These are phyloP conservation scores for Amoeboaphelidium occidentale DNA, from an alignment of 371 early-diverging fungal genomes.

Conservation along the genomic window DNA sequence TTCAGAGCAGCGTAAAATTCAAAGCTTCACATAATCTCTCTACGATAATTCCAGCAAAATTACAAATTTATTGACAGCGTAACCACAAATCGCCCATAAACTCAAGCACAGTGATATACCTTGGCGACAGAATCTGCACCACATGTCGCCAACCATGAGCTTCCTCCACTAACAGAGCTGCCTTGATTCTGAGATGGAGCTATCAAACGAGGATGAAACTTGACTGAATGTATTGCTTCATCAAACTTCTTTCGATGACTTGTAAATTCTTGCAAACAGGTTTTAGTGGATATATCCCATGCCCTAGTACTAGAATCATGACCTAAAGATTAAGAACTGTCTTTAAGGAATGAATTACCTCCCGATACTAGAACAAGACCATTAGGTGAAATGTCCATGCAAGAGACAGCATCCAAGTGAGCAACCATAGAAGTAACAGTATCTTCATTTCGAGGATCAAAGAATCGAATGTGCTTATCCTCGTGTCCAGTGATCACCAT, in stretches of 20 bases:
- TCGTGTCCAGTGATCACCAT: constrained; percentile 49
- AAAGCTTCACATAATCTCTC: no score
- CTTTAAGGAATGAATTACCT: constrained; percentile 17
- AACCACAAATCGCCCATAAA: no score
- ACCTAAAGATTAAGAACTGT: constrained; percentile 13
- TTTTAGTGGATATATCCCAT: constrained; percentile 44
- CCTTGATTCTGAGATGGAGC: no score
- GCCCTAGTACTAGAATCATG: constrained; percentile 55
- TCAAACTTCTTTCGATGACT: constrained; percentile 46
- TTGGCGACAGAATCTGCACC: neutral
- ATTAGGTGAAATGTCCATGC: constrained; percentile 36
- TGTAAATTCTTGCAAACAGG: constrained; percentile 48
- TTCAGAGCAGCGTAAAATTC: no score
- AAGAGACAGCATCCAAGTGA: constrained; percentile 27
- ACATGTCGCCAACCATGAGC: neutral
- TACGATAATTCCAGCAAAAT: no score
- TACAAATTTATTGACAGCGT: no score
- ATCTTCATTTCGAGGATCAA: constrained; percentile 40
- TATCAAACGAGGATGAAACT: constrained; percentile 45
- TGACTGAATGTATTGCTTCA: constrained; percentile 43
- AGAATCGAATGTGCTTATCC: constrained; percentile 46
- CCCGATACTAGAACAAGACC: constrained; percentile 44
- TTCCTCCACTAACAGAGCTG: no score
- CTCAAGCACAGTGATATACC: no score
- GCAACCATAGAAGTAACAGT: constrained; percentile 22